Evolutionary conservation across 148 eudicot species (phyloP).

Genomic region (Rhododendron ovatum): DNA sequence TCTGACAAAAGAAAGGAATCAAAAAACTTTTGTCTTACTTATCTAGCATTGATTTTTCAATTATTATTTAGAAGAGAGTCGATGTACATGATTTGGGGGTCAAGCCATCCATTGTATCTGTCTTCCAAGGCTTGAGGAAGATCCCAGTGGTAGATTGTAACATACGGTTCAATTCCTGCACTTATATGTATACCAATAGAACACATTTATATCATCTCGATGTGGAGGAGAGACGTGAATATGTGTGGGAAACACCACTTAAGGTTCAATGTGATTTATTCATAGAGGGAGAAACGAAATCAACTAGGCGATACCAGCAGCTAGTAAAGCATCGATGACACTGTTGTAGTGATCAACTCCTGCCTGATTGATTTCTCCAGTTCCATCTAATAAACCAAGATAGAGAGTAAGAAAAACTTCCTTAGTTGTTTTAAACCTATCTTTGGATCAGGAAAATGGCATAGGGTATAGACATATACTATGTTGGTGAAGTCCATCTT

Average conservation of each 20-base stretch:
- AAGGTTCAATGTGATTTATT: background rate
- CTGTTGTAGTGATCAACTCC: conserved; percentile 90
- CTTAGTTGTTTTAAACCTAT: background rate
- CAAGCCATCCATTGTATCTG: conserved; percentile 72
- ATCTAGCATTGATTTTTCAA: background rate
- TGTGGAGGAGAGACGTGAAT: background rate
- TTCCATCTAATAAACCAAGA: conserved; percentile 53
- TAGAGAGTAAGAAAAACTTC: background rate
- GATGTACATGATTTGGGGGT: conserved; percentile 68
- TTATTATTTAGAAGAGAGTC: background rate
- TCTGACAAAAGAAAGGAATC: conserved; percentile 27
- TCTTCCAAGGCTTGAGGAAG: conserved; percentile 80
- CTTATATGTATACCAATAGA: background rate
- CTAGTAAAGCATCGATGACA: conserved; percentile 73
- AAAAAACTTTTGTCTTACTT: background rate
- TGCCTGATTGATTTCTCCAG: conserved; percentile 77
- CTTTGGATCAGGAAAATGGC: background rate
- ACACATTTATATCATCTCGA: background rate
- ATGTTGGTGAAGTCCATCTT: background rate
- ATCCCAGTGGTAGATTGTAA: conserved; percentile 89
- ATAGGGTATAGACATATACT: background rate
- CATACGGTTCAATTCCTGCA: conserved; percentile 83
- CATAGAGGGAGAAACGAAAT: background rate
- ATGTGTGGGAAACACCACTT: background rate
- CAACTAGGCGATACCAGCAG: conserved; percentile 34